Percentiles rank a stretch among this genome's conserved stretches.
These are phyloP conservation scores for Pestalotiopsis sp. DNA, from an alignment of 2,329 filamentous ascomycete species.

Conservation along the genomic window DNA sequence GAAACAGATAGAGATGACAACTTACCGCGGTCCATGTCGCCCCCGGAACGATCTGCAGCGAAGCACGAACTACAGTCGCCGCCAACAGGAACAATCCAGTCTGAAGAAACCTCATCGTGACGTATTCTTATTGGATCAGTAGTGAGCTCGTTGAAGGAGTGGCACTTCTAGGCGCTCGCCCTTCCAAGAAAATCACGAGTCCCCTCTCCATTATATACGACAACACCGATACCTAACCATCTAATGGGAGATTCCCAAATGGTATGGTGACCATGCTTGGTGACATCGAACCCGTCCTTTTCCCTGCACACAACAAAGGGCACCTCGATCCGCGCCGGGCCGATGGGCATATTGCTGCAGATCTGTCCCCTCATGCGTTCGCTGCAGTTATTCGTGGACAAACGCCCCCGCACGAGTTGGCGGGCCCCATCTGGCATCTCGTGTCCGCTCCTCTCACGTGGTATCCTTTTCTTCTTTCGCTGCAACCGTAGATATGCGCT, in stretches of 20 bases:
- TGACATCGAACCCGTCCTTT: background rate
- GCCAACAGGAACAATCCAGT: conserved; percentile 23
- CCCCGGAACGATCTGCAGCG: conserved; percentile 31
- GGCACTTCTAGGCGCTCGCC: background rate
- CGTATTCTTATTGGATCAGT: background rate
- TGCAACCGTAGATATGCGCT: background rate
- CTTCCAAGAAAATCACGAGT: background rate
- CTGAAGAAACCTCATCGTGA: conserved; percentile 11
- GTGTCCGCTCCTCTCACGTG: background rate
- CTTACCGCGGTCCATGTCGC: conserved; percentile 31
- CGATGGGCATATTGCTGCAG: background rate
- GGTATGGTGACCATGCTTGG: background rate
- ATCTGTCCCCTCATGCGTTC: background rate
- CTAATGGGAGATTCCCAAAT: background rate
- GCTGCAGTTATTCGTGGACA: conserved; percentile 4
- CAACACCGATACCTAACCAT: background rate
- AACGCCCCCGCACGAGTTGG: background rate
- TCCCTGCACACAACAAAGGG: background rate
- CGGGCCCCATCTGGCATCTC: background rate
- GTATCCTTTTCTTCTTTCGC: background rate
- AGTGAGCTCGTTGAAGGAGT: background rate
- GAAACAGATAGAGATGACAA: background rate
- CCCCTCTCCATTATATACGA: background rate
- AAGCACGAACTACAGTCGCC: conserved; percentile 25
- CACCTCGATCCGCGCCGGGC: conserved; percentile 1